Percentiles rank a stretch among this genome's conserved stretches.
Conservation (phyloP, 495 filamentous ascomycete species). For the Talaromyces stipitatus region DNA sequence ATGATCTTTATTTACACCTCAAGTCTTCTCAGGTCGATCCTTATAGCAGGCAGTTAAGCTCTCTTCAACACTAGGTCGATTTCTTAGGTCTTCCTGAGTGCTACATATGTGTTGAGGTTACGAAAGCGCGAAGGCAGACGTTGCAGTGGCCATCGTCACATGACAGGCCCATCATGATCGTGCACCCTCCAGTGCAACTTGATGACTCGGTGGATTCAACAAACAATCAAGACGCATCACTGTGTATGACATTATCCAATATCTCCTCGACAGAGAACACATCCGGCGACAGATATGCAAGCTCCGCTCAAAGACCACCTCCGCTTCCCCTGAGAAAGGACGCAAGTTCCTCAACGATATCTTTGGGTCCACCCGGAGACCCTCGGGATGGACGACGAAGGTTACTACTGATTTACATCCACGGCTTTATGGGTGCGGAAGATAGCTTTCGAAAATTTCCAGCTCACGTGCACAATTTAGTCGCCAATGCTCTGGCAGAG, state of each 20-base stretch:
- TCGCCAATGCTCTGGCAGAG: constrained; percentile 58
- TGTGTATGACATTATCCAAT: neutral
- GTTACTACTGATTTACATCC: constrained; percentile 77
- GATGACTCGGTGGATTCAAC: neutral
- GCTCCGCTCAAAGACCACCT: neutral
- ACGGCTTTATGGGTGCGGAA: constrained; percentile 90
- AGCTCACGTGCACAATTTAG: constrained; percentile 72
- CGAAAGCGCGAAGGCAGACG: neutral
- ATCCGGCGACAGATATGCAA: too few species aligned
- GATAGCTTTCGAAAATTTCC: constrained; percentile 84
- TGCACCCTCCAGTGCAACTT: neutral
- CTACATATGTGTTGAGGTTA: neutral
- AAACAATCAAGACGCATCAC: neutral
- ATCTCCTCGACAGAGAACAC: neutral
- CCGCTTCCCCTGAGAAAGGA: neutral
- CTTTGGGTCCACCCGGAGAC: neutral
- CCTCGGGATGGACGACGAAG: constrained; percentile 30
- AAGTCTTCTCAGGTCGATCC: neutral
- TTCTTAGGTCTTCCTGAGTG: neutral
- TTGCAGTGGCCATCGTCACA: neutral
- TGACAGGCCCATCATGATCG: neutral
- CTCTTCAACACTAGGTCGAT: neutral
- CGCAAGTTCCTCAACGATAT: neutral
- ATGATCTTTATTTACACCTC: neutral
- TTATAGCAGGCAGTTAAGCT: neutral